Percentiles rank a stretch among this genome's conserved stretches.
Conservation (phyloP, 2,329 filamentous ascomycete species). For the Aspergillus fischeri region DNA sequence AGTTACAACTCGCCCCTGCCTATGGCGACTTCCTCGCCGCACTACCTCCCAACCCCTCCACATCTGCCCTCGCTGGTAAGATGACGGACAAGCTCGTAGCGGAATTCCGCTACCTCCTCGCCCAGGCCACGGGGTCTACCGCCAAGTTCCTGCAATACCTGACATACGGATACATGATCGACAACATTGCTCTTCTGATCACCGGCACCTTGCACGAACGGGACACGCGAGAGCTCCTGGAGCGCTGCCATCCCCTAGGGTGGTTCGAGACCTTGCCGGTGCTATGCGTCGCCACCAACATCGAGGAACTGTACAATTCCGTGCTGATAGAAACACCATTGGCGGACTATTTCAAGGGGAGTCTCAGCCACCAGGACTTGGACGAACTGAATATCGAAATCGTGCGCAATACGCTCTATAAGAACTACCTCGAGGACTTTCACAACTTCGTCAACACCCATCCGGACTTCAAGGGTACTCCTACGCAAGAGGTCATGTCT, state of each 20-base stretch:
- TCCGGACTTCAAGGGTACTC: constrained; percentile 78
- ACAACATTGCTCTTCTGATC: constrained; percentile 96
- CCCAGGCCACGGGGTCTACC: constrained; percentile 85
- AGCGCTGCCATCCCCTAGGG: constrained; percentile 91
- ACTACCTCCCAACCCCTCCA: constrained; percentile 93
- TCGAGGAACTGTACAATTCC: constrained; percentile 97
- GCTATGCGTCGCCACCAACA: constrained; percentile 94
- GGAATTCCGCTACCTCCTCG: constrained; percentile 93
- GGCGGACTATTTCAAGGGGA: constrained; percentile 96
- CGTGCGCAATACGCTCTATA: constrained; percentile 96
- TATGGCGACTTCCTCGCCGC: constrained; percentile 96
- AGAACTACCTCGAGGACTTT: constrained; percentile 99
- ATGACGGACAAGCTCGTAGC: constrained; percentile 97
- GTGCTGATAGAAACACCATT: constrained; percentile 95
- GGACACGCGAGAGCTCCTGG: constrained; percentile 90
- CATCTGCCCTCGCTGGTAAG: constrained; percentile 87
- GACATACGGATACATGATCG: constrained; percentile 99
- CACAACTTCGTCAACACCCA: constrained; percentile 89
- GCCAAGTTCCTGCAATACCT: constrained; percentile 97
- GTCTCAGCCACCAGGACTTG: constrained; percentile 89
- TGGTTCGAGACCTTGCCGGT: constrained; percentile 99
- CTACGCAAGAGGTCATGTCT: constrained; percentile 90
- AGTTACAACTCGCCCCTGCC: constrained; percentile 91
- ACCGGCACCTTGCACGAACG: constrained; percentile 96
- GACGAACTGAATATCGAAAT: constrained; percentile 99